Evolutionary conservation across 164 flowering plant species (phyloP), one percentile per base, ranked within the genome.

Genomic region (Magnolia changhungtana): DNA sequence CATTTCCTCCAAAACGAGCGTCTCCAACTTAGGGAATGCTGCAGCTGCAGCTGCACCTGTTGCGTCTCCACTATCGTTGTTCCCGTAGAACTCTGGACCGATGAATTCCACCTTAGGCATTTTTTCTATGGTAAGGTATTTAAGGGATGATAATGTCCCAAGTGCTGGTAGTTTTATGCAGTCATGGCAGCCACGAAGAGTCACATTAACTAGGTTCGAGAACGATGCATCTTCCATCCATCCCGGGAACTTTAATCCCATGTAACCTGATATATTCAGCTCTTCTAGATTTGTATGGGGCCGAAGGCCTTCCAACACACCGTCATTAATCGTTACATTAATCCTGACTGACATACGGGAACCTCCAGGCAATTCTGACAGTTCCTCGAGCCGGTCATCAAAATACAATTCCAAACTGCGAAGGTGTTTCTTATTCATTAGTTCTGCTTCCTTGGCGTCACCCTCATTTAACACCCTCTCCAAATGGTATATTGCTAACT

Each of bases 101-200:
- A 80, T 21, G 51, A 11, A 21, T 11, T 74, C 58, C 70, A 83
- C 65, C 8, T 55, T 23, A 1, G 63, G 37, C 80, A 81, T 74
- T 27, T 27, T 11, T 23, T 24, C 8, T 20, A 80, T 3, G 1
- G 27, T 7, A 45, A 81, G 77, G 14, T 11, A 7, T 52, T n/a
- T 63, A 7, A 81, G 80, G 65, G 8, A 65, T 8, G 80, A 80
- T 20, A 83, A 71, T 23, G 65, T 29, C 49, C 85, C 83, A 50
- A 83, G 67, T 3, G 65, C 55, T 1, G 83, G 74, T 16, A 83
- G 49, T 8, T 78, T 37, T 23, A 74, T 45, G 9, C 72, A 59
- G n/a, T 7, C 24, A 7, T 1, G 1, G 16, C 66, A 65, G 13
- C 19, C 1, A 19, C 7, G 2, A 11, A 78, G 11, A 3, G 7